Base-by-base conservation (phyloP, 2,329 filamentous ascomycete genomes). In the Ramularia endophylla region DNA sequence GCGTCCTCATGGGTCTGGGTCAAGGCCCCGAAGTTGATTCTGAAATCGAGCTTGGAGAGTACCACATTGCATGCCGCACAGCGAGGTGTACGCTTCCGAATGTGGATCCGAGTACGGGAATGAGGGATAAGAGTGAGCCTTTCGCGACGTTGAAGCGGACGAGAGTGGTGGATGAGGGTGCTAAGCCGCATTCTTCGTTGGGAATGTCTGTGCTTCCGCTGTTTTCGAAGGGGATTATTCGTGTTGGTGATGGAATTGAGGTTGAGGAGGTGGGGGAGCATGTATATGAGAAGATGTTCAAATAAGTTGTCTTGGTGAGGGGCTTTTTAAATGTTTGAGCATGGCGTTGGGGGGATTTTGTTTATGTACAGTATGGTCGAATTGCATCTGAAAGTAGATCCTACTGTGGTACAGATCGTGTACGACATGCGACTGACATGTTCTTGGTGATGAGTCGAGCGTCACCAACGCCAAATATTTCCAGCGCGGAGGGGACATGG, bases 81-180 rank as follows among this genome's bases (percentile, higher is more conserved):
- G 77, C 80, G 1, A 73, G 83, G 40, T 87, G 83, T 65, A 83
- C 80, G 52, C 61, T 87, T 52, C 82, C 82, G 15, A 87, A 87
- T 51, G 79, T 85, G 1, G 72, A 86, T 58, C 81, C 74, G 0
- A 66, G 68, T 13, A 79, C 69, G 5, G 83, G 75, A n/a, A 56
- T 71, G 16, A 55, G 47, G 48, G 58, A 62, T 36, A 46, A 41
- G 30, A 55, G 57, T 17, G 59, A 63, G 45, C 61, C 61, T 7
- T 53, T 53, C 22, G 46, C 43, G 9, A 59, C 61, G 5, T 31
- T 63, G 37, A 52, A 50, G 22, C 44, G 51, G 38, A 54, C 50
- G 13, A 48, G 59, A 35, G 51, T 55, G 34, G 52, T 61, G 8
- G 57, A 59, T 18, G 47, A 57, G 36, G 61, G 55, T 7, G 60